A percentile compares a stretch with the other conserved stretches of the same genome.
phyloP scores from a whole-genome alignment of 2,329 filamentous ascomycete species.

The Nannizziopsis arthrosporioides region DNA sequence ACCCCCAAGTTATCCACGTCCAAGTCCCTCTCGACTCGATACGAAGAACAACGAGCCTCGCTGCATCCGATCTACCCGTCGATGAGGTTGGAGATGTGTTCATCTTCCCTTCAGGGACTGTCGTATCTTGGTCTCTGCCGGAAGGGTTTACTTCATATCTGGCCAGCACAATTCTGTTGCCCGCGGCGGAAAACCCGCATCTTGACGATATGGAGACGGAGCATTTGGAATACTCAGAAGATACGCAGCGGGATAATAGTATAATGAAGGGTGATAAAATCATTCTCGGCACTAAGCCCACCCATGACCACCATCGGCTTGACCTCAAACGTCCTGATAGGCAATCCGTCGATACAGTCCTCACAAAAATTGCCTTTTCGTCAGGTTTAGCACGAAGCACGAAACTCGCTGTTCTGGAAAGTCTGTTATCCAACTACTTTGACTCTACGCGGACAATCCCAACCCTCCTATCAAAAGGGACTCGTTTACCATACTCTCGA shows the following conservation, averaged over 20 bases:
- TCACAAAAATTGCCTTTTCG: constrained; percentile 93
- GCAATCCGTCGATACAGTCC: constrained; percentile 48
- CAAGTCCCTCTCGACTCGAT: constrained; percentile 39
- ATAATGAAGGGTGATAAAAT: constrained; percentile 79
- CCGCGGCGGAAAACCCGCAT: constrained; percentile 66
- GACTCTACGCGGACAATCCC: constrained; percentile 75
- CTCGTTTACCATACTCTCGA: constrained; percentile 52
- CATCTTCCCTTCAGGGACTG: constrained; percentile 85
- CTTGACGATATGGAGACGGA: constrained; percentile 66
- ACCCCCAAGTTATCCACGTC: constrained; percentile 55
- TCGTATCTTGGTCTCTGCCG: constrained; percentile 83
- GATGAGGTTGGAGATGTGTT: constrained; percentile 69
- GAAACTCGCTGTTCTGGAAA: constrained; percentile 85
- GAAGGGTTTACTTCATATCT: constrained; percentile 59
- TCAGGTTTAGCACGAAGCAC: constrained; percentile 86
- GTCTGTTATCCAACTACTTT: constrained; percentile 70
- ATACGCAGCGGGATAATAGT: constrained; percentile 60
- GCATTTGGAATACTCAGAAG: constrained; percentile 75
- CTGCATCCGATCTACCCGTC: constrained; percentile 27
- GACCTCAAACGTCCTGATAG: constrained; percentile 19
- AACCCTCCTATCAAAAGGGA: constrained; percentile 58
- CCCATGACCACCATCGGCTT: constrained; percentile 18
- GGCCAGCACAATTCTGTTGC: constrained; percentile 59
- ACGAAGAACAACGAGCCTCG: constrained; percentile 33
- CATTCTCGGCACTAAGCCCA: constrained; percentile 63